phyloP scores from a whole-genome alignment of 1,139 yeast genomes.

The Blastobotrys serpentis region DNA sequence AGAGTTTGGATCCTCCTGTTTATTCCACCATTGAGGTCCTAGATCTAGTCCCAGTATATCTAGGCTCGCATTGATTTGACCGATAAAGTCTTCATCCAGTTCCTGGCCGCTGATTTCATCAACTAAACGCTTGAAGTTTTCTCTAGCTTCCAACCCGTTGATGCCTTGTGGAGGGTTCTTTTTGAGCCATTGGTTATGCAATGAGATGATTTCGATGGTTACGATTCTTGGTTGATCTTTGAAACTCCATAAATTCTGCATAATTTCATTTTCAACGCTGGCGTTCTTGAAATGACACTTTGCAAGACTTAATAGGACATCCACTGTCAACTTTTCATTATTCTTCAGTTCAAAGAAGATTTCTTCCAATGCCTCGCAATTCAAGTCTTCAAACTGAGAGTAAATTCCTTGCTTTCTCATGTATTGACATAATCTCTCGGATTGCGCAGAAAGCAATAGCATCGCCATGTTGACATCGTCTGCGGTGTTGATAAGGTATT shows the following conservation, averaged over 20 bases:
- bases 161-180: conserved; percentile 1
- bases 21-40: conserved; percentile 5
- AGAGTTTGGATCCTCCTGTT: not conserved
- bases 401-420: conserved; percentile 29
- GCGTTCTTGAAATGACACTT: not conserved
- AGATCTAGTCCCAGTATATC: conserved; percentile 4
- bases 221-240: not conserved
- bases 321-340: conserved; percentile 17
- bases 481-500: conserved; percentile 23
- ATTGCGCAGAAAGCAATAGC: conserved; percentile 28
- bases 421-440: conserved; percentile 19
- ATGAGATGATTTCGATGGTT: conserved; percentile 1
- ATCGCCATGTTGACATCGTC: conserved; percentile 29
- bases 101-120: conserved; percentile 2
- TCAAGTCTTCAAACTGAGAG: conserved; percentile 15
- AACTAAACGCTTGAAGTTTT: conserved; percentile 6
- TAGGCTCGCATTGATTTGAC: not conserved
- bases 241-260: conserved; percentile 7
- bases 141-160: conserved; percentile 1
- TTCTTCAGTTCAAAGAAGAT: conserved; percentile 15
- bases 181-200: conserved; percentile 7
- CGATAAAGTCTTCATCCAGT: conserved; percentile 7
- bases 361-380: conserved; percentile 14
- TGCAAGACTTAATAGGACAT: conserved; percentile 13
- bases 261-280: not conserved